phyloP scores from a whole-genome alignment of 169 alveolate species.

The Plasmodium adleri region DNA sequence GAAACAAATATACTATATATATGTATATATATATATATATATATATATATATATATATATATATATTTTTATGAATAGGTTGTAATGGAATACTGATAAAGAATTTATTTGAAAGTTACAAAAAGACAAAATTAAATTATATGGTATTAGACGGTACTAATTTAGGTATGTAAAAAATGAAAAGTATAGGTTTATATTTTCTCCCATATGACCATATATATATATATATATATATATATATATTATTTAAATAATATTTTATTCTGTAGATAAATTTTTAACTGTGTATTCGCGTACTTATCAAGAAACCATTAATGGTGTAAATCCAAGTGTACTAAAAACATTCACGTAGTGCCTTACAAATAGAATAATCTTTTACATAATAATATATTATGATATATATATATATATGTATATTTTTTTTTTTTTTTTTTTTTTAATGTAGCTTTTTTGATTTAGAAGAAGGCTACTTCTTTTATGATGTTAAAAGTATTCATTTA shows the following conservation, averaged over 20 bases:
- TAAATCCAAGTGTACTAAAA: slow-evolving; percentile 47
- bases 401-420: not conserved
- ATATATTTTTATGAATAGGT: slow-evolving; percentile 25
- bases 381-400: slow-evolving; percentile 6
- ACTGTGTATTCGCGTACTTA: slow-evolving; percentile 65
- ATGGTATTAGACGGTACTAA: slow-evolving; percentile 71
- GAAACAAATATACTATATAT: too few species aligned
- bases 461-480: slow-evolving; percentile 42
- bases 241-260: not conserved
- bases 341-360: slow-evolving; percentile 43
- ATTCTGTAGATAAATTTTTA: slow-evolving; percentile 43
- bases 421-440: slow-evolving; percentile 2
- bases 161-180: slow-evolving; percentile 41
- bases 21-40: not conserved
- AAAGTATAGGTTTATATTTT: not conserved
- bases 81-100: slow-evolving; percentile 68
- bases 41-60: not conserved
- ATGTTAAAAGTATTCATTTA: slow-evolving; percentile 50
- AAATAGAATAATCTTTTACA: not conserved
- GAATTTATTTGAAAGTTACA: slow-evolving; percentile 55
- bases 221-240: not conserved
- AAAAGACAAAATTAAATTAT: slow-evolving; percentile 43
- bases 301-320: slow-evolving; percentile 62
- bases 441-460: slow-evolving; percentile 54
- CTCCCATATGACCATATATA: not conserved